Evolutionary conservation across 169 alveolate species (phyloP), one percentile per base, ranked within the genome.

Genomic region (Plasmodium inui): DNA sequence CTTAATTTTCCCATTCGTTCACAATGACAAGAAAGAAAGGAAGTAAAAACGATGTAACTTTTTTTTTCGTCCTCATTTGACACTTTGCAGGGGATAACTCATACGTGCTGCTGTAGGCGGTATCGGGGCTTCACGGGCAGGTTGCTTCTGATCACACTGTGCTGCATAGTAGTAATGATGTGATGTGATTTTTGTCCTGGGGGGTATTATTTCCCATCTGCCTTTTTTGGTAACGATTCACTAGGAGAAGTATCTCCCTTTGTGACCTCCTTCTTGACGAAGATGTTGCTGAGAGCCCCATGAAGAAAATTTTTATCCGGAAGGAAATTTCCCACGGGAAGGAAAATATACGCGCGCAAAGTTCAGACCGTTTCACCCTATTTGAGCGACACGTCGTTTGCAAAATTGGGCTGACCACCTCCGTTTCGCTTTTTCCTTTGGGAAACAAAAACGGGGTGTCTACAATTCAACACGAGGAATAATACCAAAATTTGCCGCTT

Each of bases 41-140:
- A 57, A 53, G 70, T 57, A 55, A 79, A 79, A 79, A 44, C 14
- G 34, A 61, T 19, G 34, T 61, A 19, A 19, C 14, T 57, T 57
- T 57, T 61, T 26, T 61, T n/a, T 55, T 61, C 10, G 44, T 7
- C 1, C 37, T 30, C 32, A 41, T 28, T 79, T 22, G 61, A 28
- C 67, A 55, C 55, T 28, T 81, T 39, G 10, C 70, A 81, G 89
- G 89, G 70, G 82, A 83, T 83, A 83, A 32, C 82, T 71, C 92
- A 1, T 61, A 67, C 26, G 83, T 83, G 12, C n/a, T 26, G 53
- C 53, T 83, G 26, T 82, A 82, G 73, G 57, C 34, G 55, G 74
- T 0, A 57, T 0, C 17, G 32, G 74, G 32, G 32, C 26, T 19
- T n/a, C 32, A n/a, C 28, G 55, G 55, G 55, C n/a, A 44, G n/a